Evolutionary conservation across 768 basidiomycete genomes (phyloP).

Genomic region (Boletus patriciae): DNA sequence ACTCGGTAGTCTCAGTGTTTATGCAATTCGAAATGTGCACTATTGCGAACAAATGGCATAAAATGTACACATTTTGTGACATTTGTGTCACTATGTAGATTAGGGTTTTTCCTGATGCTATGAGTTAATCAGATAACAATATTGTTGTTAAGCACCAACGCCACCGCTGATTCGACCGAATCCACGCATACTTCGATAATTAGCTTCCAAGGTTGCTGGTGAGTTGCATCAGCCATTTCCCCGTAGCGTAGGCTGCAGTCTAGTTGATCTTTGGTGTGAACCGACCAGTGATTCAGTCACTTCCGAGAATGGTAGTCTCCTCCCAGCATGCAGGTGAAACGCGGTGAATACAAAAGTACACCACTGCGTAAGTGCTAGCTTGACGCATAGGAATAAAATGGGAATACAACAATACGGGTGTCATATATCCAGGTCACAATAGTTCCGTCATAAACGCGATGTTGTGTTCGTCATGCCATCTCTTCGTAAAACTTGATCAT

Average conservation of each 20-base stretch:
- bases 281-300: not conserved
- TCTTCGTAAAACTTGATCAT: slow-evolving; percentile 61
- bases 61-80: too few relatives aligned
- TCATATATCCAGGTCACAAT: not conserved
- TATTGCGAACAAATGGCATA: too few relatives aligned
- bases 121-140: slow-evolving; percentile 1
- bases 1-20: too few relatives aligned
- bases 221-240: slow-evolving; percentile 6
- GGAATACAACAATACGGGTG: not conserved
- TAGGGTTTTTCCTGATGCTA: too few relatives aligned
- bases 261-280: not conserved
- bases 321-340: not conserved
- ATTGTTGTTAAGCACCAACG: slow-evolving; percentile 42
- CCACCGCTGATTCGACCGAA: slow-evolving; percentile 68
- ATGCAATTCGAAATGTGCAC: too few relatives aligned
- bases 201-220: slow-evolving; percentile 7
- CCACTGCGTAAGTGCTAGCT: not conserved
- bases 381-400: not conserved
- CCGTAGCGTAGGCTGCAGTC: not conserved
- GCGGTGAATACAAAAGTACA: not conserved
- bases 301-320: slow-evolving; percentile 8
- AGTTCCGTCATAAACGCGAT: not conserved
- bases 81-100: too few relatives aligned
- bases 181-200: slow-evolving; percentile 71
- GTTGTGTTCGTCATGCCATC: slow-evolving; percentile 23